A percentile compares a stretch with the other conserved stretches of the same genome.
These are phyloP conservation scores for Murraya koenigii DNA, from an alignment of 345 rosid species.

Conservation along the genomic window DNA sequence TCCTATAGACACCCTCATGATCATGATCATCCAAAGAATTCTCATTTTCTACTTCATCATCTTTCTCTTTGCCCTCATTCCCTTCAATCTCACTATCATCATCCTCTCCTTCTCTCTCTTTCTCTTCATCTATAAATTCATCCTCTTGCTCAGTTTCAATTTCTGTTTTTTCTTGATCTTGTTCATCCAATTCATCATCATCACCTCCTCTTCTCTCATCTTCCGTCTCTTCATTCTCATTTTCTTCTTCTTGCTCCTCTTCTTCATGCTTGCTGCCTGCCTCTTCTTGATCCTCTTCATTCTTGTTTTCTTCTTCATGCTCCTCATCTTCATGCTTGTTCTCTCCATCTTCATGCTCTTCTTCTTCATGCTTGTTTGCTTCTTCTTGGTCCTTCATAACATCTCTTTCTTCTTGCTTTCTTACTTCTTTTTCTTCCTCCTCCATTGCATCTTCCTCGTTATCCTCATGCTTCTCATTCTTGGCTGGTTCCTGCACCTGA, in stretches of 20 bases:
- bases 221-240: slow-evolving; percentile 23
- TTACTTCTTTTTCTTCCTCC: slow-evolving; percentile 47
- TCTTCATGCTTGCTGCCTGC: slow-evolving; percentile 21
- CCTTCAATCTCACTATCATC: slow-evolving; percentile 30
- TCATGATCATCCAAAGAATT: slow-evolving; percentile 34
- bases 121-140: slow-evolving; percentile 54
- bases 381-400: slow-evolving; percentile 18
- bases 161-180: slow-evolving; percentile 39
- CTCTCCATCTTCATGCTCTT: slow-evolving; percentile 38
- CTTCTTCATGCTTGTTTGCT: slow-evolving; percentile 38
- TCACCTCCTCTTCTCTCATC: slow-evolving; percentile 27
- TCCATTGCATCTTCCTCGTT: slow-evolving; percentile 36
- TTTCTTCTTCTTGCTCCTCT: slow-evolving; percentile 27
- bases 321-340: slow-evolving; percentile 25
- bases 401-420: slow-evolving; percentile 21
- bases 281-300: slow-evolving; percentile 22
- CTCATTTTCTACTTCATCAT: slow-evolving; percentile 30
- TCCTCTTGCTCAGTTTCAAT: slow-evolving; percentile 45
- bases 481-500: slow-evolving; percentile 27
- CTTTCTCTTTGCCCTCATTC: slow-evolving; percentile 36
- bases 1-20: slow-evolving; percentile 33
- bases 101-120: slow-evolving; percentile 34
- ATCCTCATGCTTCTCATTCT: slow-evolving; percentile 33
- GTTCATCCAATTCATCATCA: slow-evolving; percentile 41
- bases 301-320: slow-evolving; percentile 27